Percentiles rank a stretch among this genome's conserved stretches.
These are phyloP conservation scores for Trichoderma oligosporum DNA, from an alignment of 2,329 filamentous ascomycete species.

Conservation along the genomic window DNA sequence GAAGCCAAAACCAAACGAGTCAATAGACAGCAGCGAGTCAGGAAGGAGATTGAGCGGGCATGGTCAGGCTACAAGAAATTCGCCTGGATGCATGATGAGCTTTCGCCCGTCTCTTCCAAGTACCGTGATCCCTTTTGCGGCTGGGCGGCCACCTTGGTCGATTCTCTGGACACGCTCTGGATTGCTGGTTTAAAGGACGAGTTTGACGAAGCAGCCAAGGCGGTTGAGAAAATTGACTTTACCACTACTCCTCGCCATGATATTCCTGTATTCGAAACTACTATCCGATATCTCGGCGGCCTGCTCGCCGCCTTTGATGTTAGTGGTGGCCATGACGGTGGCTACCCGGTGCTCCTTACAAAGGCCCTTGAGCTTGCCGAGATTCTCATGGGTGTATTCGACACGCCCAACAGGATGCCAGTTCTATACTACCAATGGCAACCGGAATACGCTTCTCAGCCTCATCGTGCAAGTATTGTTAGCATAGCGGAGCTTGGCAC, in stretches of 20 bases:
- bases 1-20: slow-evolving; percentile 59
- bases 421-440: slow-evolving; percentile 76
- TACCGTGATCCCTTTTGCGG: slow-evolving; percentile 81
- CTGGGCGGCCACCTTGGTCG: slow-evolving; percentile 85
- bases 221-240: slow-evolving; percentile 74
- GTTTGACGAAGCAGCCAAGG: slow-evolving; percentile 72
- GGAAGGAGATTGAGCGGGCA: slow-evolving; percentile 68
- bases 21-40: slow-evolving; percentile 63
- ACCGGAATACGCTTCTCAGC: slow-evolving; percentile 59
- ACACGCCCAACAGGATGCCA: slow-evolving; percentile 93
- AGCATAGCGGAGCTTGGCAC: slow-evolving; percentile 71
- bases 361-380: slow-evolving; percentile 79
- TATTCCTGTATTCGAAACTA: slow-evolving; percentile 91
- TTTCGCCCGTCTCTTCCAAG: slow-evolving; percentile 65
- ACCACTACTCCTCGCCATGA: slow-evolving; percentile 62
- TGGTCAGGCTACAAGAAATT: slow-evolving; percentile 78
- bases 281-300: slow-evolving; percentile 86
- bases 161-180: slow-evolving; percentile 79
- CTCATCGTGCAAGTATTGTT: slow-evolving; percentile 58
- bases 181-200: slow-evolving; percentile 77
- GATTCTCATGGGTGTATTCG: slow-evolving; percentile 76
- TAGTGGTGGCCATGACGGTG: slow-evolving; percentile 55
- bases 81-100: slow-evolving; percentile 84
- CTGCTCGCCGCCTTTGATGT: slow-evolving; percentile 84
- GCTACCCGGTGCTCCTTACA: slow-evolving; percentile 64